These are phyloP conservation scores for Emmonsiellopsis sp. DNA, from an alignment of 2,329 filamentous ascomycete species.

Conservation along the genomic window DNA sequence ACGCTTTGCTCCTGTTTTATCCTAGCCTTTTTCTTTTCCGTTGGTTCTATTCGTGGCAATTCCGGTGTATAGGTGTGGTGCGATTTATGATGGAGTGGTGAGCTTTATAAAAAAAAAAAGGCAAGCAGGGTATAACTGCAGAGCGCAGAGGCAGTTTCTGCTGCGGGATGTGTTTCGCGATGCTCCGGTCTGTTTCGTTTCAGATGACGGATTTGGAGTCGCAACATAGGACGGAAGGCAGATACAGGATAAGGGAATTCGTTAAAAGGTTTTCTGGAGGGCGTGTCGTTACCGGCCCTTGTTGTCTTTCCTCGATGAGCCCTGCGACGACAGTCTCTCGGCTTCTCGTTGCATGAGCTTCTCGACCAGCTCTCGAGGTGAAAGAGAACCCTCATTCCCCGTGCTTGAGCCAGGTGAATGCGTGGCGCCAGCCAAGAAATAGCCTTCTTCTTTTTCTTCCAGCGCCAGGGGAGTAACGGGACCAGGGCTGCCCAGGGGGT, in stretches of 20 bases:
- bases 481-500: slow-evolving; percentile 36
- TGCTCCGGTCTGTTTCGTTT: too few species aligned
- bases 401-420: not conserved
- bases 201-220: too few species aligned
- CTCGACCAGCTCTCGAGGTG: slow-evolving; percentile 24
- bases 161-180: too few species aligned
- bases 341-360: slow-evolving; percentile 25
- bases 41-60: not conserved
- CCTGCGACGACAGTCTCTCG: slow-evolving; percentile 18
- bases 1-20: not conserved
- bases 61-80: not conserved
- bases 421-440: slow-evolving; percentile 26
- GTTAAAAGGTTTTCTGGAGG: not conserved
- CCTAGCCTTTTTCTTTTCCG: not conserved
- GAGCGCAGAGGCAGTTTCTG: not conserved
- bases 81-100: not conserved
- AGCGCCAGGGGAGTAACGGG: slow-evolving; percentile 37
- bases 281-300: slow-evolving; percentile 18
- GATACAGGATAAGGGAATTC: not conserved
- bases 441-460: slow-evolving; percentile 26
- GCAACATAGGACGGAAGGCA: not conserved
- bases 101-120: not conserved
- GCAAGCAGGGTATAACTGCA: not conserved
- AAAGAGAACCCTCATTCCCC: slow-evolving; percentile 16
- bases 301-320: slow-evolving; percentile 18